Base-by-base conservation (phyloP, 2,329 filamentous ascomycete genomes). In the Ascochyta clinopodiicola region DNA sequence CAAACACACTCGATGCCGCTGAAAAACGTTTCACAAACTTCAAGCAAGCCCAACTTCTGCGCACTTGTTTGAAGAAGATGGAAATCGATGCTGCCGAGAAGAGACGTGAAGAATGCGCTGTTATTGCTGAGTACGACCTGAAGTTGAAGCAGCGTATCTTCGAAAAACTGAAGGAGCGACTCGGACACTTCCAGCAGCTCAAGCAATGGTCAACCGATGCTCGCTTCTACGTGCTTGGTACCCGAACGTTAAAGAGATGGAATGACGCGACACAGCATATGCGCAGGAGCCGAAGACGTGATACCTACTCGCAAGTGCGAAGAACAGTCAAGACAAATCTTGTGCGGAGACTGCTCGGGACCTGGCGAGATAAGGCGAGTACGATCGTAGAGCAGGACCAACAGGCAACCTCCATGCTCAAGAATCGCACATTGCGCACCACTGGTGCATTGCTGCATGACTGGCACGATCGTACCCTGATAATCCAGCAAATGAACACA, bases 191-290 rank as follows among this genome's bases (percentile, higher is more conserved):
- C 10, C 64, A 71, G 24, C 77, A 81, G 61, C 69, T 87, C 39
- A 77, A 82, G 38, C 75, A 74, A 22, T 84, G 82, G 82, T 81
- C 84, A 24, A 71, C 72, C n/a, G 80, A 84, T 67, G 84, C 84
- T 22, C 73, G 78, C 10, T 86, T 82, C 60, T 87, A 85, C 66
- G 82, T 84, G 34, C 65, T 82, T n/a, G 74, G 79, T 37, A 84
- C 76, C 7, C 76, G 73, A 37, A 73, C 77, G 2, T 61, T 86
- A 46, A 83, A 80, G 59, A 68, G 70, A 13, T 87, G 84, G 84
- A 78, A 77, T 21, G 73, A 76, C 35, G 79, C 80, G 19, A 81
- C 81, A 1, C 69, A 79, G 37, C 75, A 83, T 50, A 78, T 81
- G 15, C 77, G 82, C 29, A 81, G 83, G 55, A 76, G 77, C 59